Conservation (phyloP, 352 stramenopile genomes). For the Globisporangium camurandrum region DNA sequence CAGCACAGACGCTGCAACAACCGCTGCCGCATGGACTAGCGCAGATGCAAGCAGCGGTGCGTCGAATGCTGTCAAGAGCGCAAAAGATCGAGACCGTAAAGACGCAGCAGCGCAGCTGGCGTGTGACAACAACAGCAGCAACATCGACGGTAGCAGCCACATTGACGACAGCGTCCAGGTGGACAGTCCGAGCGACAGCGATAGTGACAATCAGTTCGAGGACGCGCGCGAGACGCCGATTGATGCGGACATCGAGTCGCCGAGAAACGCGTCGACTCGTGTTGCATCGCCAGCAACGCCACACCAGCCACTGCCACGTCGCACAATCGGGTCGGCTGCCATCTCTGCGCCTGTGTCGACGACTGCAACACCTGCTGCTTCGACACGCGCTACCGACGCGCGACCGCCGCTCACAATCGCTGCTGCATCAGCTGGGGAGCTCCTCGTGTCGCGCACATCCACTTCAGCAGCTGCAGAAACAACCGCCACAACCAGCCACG, state of each 20-base stretch:
- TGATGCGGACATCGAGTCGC: no score
- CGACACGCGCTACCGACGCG: not conserved
- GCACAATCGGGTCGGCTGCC: not conserved
- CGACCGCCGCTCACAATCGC: not conserved
- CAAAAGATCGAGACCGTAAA: no score
- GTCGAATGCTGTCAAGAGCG: not conserved
- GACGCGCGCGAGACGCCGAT: slow-evolving; percentile 3
- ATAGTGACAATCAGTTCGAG: slow-evolving; percentile 11
- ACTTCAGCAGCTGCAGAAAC: not conserved
- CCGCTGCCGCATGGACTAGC: not conserved
- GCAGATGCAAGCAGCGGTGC: not conserved
- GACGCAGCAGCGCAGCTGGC: no score
- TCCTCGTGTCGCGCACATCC: no score
- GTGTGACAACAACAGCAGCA: not conserved
- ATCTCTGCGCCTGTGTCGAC: not conserved
- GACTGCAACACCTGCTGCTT: not conserved
- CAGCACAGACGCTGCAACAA: not conserved
- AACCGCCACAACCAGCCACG: slow-evolving; percentile 1
- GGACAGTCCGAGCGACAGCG: no score
- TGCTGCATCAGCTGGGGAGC: no score
- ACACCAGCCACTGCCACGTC: no score
- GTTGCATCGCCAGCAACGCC: no score
- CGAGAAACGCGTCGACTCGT: no score
- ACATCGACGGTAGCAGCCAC: slow-evolving; percentile 1
- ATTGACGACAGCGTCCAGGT: not conserved